Conservation (phyloP, 345 rosid genomes). For the Arabidopsis suecica region DNA sequence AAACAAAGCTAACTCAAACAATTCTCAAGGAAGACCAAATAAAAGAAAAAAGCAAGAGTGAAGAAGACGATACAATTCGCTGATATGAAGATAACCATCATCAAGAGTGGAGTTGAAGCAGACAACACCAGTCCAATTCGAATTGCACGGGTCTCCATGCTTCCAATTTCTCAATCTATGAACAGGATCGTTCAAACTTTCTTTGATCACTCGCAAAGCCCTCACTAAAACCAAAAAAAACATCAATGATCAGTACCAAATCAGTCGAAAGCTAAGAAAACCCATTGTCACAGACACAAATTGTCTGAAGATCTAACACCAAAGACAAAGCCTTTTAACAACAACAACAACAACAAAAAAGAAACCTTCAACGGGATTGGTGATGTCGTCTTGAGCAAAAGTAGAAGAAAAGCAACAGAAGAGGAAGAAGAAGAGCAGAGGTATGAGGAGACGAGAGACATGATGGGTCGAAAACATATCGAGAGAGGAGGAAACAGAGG, state of each 20-base stretch:
- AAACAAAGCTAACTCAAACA: neutral
- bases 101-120: slow-evolving; percentile 60
- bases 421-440: slow-evolving; percentile 21
- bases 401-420: slow-evolving; percentile 47
- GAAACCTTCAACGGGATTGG: slow-evolving; percentile 76
- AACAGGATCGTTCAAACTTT: slow-evolving; percentile 61
- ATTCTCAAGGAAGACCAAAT: neutral
- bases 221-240: slow-evolving; percentile 52
- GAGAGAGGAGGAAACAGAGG: slow-evolving; percentile 13
- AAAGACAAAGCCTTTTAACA: neutral
- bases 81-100: slow-evolving; percentile 83
- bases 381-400: slow-evolving; percentile 56
- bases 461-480: slow-evolving; percentile 37
- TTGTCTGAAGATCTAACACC: neutral
- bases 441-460: slow-evolving; percentile 22
- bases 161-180: slow-evolving; percentile 74
- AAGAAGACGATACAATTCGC: slow-evolving; percentile 64
- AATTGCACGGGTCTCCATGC: slow-evolving; percentile 80
- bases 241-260: slow-evolving; percentile 15
- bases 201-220: slow-evolving; percentile 65
- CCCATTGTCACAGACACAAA: slow-evolving; percentile 10
- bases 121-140: slow-evolving; percentile 91
- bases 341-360: too few relatives aligned
- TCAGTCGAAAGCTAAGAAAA: slow-evolving; percentile 1
- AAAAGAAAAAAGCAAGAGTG: slow-evolving; percentile 14